Conservation (phyloP, 2,329 filamentous ascomycete species). For the Aspergillus neotritici region DNA sequence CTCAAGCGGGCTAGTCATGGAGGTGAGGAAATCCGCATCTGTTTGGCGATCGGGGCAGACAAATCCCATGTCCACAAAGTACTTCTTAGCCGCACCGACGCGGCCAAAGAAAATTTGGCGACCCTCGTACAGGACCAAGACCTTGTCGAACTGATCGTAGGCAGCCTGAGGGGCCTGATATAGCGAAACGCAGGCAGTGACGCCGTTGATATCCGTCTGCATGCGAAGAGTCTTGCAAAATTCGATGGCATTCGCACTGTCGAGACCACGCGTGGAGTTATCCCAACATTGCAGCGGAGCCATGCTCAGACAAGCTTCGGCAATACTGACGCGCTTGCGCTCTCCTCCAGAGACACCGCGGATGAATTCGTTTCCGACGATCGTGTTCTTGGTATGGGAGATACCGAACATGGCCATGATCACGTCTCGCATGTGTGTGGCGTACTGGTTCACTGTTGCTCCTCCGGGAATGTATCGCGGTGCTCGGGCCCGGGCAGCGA, state of each 20-base stretch:
- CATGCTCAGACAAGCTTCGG: conserved; percentile 3
- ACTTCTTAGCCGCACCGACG: conserved; percentile 52
- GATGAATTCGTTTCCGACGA: conserved; percentile 6
- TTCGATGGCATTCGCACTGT: conserved; percentile 47
- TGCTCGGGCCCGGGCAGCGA: conserved; percentile 58
- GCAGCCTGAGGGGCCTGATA: conserved; percentile 43
- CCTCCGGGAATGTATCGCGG: background rate
- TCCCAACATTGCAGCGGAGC: conserved; percentile 31
- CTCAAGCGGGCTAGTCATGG: conserved; percentile 58
- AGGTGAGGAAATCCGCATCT: conserved; percentile 62
- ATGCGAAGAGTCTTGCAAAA: conserved; percentile 45
- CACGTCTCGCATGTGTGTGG: background rate
- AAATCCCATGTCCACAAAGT: conserved; percentile 63
- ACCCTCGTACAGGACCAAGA: conserved; percentile 63
- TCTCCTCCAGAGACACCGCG: conserved; percentile 9
- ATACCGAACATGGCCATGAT: conserved; percentile 2
- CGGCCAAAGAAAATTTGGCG: conserved; percentile 67
- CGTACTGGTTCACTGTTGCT: too few relatives aligned
- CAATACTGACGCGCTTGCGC: conserved; percentile 7
- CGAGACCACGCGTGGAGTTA: conserved; percentile 40
- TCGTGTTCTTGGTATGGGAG: conserved; percentile 4
- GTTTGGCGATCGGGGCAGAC: conserved; percentile 60
- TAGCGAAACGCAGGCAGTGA: conserved; percentile 44
- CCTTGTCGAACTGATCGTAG: conserved; percentile 57
- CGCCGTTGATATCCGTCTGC: conserved; percentile 39